Base-by-base conservation (phyloP, 495 filamentous ascomycete genomes). In the Neurospora sp. region DNA sequence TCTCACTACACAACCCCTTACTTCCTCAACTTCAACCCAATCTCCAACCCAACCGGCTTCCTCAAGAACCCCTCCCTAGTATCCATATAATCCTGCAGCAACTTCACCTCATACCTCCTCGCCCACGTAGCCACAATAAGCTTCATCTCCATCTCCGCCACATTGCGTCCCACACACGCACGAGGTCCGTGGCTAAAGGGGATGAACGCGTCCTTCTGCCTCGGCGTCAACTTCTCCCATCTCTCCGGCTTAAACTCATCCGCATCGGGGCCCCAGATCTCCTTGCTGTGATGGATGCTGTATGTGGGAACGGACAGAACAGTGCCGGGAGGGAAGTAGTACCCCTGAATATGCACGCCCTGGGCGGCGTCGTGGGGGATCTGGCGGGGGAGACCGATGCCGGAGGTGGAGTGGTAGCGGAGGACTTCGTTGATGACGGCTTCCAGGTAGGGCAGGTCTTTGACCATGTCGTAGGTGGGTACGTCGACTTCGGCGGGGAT, bases 91-190 rank as follows among this genome's bases (percentile, higher is more conserved):
- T 87, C 87, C 84, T 96, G 91, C 76, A 90, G 80, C 59, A 95
- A 78, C 75, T 88, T 84, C 77, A 95, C 94, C 38, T 93, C 89
- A 78, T 92, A 97, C 71, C 91, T 80, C 38, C 89, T 80, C 79
- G 91, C 92, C 78, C 94, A 91, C 18, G 92, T 93, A 4, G 87
- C 87, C 46, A 89, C 90, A 72, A 96, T 96, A 69, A 94, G 85
- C 74, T 91, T 89, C 82, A 97, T 84, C 80, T 97, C 94, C 93
- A 97, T 96, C 86, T 97, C 94, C 0, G 94, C 94, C 22, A 97
- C 91, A 78, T 94, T 96, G 68, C 93, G 81, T 0, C 94, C 94
- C 18, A 97, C 92, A 74, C 94, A 97, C 6, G 91, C 87, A 20
- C 94, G 81, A 2, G 94, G 93, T 0, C 94, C 94, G 69, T 92